Base-by-base conservation (phyloP, 1,139 yeast genomes). In the Candida tetrigidarum region DNA sequence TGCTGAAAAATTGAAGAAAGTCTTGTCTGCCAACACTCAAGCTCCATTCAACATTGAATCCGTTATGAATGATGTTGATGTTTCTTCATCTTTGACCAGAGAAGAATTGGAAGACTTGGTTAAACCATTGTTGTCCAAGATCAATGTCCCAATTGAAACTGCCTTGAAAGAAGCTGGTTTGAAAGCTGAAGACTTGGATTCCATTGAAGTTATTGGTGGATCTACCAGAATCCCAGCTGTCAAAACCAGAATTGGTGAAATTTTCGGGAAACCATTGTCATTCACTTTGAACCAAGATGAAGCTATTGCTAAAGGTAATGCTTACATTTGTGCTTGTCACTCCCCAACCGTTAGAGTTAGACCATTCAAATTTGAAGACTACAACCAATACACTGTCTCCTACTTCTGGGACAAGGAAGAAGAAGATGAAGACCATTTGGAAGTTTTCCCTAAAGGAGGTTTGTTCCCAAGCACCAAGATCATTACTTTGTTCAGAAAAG, bases 291-390 rank as follows among this genome's bases (percentile, higher is more conserved):
- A 95, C 81, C 98, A 92, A 78, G 99, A 93, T 67, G 99, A 93
- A 80, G 97, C 99, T 53, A 86, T 92, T 68, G 98, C 99, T 51
- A 88, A 95, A 72, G 99, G 99, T 78, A 96, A 96, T 59, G 97
- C 99, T 45, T 95, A 93, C 74, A 89, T 95, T 63, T 93, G 99
- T 73, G 99, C 99, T 59, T 89, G 92, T 74, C 98, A 92, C 80
- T 93, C 99, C 25, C 99, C 99, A 72, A 92, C 97, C 56, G 84
- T 93, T 63, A 88, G 99, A 77, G 99, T 95, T 47, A 87, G 98
- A 75, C 97, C 97, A 59, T 93, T 93, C 86, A 93, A 92, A 76
- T 93, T 92, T 65, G 97, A 93, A 77, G 99, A 93, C 70, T 76
- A 85, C 67, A 92, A 92, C 83, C 87, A 84, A 60, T 81, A 83